Evolutionary conservation across 2,329 filamentous ascomycete genomes (phyloP).

Genomic region (Ceratocystis albifundus): DNA sequence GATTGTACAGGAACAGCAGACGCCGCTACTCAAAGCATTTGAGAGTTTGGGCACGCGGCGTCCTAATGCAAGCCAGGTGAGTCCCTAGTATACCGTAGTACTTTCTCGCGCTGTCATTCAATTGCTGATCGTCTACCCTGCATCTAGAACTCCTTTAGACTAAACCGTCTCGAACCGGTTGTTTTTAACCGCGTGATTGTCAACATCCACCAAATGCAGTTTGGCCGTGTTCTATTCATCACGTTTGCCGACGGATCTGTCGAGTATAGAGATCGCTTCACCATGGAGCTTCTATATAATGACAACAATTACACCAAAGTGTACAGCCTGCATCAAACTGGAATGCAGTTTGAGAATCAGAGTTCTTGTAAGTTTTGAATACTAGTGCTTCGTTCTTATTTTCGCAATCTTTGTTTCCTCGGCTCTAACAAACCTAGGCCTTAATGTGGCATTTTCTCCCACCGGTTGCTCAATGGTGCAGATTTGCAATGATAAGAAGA

Average conservation of each 20-base stretch:
- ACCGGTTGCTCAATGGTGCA: slow-evolving; percentile 49
- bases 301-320: slow-evolving; percentile 54
- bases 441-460: slow-evolving; percentile 51
- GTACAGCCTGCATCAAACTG: slow-evolving; percentile 60
- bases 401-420: background rate
- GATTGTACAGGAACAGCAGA: slow-evolving; percentile 53
- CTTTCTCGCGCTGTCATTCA: slow-evolving; percentile 23
- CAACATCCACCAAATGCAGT: slow-evolving; percentile 54
- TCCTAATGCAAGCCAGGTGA: slow-evolving; percentile 30
- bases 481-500: slow-evolving; percentile 45
- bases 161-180: slow-evolving; percentile 58
- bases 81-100: background rate
- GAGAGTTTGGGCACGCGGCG: slow-evolving; percentile 58
- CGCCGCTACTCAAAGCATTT: slow-evolving; percentile 61
- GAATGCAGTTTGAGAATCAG: slow-evolving; percentile 57
- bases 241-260: slow-evolving; percentile 69
- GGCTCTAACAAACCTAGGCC: slow-evolving; percentile 32
- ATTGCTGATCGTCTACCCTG: background rate
- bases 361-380: slow-evolving; percentile 44
- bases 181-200: slow-evolving; percentile 56
- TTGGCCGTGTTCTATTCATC: slow-evolving; percentile 60
- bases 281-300: slow-evolving; percentile 56
- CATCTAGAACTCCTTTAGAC: slow-evolving; percentile 29
- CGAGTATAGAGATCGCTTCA: slow-evolving; percentile 65
- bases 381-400: background rate